Percentiles rank a stretch among this genome's conserved stretches.
phyloP scores from a whole-genome alignment of 768 basidiomycete species.

The Fomitopsis pulvina region DNA sequence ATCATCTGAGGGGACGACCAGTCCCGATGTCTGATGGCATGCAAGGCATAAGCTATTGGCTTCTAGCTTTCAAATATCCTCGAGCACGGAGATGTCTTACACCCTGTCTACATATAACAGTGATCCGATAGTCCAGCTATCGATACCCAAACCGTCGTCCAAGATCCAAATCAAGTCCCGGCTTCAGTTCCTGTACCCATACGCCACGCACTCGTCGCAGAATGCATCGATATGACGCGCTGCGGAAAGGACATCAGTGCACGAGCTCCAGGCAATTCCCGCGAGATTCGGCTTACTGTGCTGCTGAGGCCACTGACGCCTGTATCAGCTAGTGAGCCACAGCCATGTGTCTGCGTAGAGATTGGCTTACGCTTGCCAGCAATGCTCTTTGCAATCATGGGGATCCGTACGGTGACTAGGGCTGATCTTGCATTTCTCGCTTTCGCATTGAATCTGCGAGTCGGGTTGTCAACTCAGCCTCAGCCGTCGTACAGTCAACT shows the following conservation, averaged over 20 bases:
- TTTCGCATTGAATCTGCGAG: constrained; percentile 1
- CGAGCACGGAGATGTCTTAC: background rate
- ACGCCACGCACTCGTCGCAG: constrained; percentile 44
- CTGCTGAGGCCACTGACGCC: constrained; percentile 37
- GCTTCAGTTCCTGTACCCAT: background rate
- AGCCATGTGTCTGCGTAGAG: too few species aligned
- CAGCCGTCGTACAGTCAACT: too few species aligned
- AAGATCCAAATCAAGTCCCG: background rate
- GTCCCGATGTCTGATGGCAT: background rate
- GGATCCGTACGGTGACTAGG: constrained; percentile 42
- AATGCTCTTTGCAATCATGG: constrained; percentile 37
- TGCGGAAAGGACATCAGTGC: constrained; percentile 19
- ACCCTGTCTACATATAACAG: background rate
- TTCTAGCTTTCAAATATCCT: background rate
- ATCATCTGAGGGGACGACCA: too few species aligned
- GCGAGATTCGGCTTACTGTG: constrained; percentile 34
- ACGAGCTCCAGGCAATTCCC: background rate
- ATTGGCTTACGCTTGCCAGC: constrained; percentile 42
- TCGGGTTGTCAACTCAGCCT: too few species aligned
- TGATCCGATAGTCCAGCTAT: background rate
- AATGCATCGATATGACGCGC: constrained; percentile 54
- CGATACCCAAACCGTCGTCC: background rate
- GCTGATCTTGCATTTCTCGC: constrained; percentile 42
- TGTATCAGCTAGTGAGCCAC: constrained; percentile 11
- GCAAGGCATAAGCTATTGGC: background rate